A percentile compares a stretch with the other conserved stretches of the same genome.
These are phyloP conservation scores for Fusarium illudens DNA, from an alignment of 2,329 filamentous ascomycete species.

Conservation along the genomic window DNA sequence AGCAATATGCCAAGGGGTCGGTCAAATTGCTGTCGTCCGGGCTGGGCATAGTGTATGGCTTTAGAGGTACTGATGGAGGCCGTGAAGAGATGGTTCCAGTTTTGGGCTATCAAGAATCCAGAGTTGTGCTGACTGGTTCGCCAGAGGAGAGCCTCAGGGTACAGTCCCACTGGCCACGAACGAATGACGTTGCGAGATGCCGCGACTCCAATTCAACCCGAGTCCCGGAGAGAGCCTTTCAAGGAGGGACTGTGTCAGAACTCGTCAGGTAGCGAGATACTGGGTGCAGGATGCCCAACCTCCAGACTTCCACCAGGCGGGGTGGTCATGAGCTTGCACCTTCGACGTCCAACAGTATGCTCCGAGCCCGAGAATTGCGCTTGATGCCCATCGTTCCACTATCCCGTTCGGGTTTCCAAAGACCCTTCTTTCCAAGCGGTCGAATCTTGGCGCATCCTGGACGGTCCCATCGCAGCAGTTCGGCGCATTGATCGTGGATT, in stretches of 20 bases:
- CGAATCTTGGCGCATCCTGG: neutral
- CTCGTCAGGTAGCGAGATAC: neutral
- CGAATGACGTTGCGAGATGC: neutral
- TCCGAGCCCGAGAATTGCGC: neutral
- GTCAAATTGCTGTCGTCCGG: neutral
- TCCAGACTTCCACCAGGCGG: neutral
- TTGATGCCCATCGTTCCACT: neutral
- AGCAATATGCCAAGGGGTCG: conserved; percentile 23
- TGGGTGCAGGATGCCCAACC: neutral
- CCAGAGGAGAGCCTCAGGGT: neutral
- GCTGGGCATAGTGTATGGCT: neutral
- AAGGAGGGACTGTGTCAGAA: neutral
- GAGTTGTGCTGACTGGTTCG: neutral
- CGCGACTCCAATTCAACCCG: neutral
- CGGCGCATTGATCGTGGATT: neutral
- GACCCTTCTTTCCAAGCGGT: neutral
- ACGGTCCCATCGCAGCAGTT: neutral
- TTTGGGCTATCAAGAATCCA: neutral
- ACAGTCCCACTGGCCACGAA: neutral
- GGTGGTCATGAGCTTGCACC: neutral
- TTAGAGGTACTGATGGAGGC: neutral
- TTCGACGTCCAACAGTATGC: neutral
- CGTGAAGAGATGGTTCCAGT: neutral
- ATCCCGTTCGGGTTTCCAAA: neutral
- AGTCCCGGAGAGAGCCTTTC: neutral